A percentile compares a stretch with the other conserved stretches of the same genome.
phyloP scores from a whole-genome alignment of 768 basidiomycete species.

The Dictyophora rubrovolvata region DNA sequence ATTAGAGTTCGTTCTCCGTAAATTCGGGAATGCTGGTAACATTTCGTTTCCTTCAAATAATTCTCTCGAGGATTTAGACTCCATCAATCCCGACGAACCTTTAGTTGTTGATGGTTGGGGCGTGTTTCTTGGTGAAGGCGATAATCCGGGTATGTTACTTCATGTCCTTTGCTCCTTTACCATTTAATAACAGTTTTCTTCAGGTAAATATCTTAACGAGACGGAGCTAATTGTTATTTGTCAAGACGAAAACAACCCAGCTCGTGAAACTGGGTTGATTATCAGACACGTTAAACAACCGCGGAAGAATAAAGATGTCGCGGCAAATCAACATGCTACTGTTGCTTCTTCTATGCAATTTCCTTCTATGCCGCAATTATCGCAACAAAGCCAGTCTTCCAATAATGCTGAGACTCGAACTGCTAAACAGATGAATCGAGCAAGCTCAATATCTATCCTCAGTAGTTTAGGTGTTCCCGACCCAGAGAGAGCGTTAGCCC shows the following conservation, averaged over 20 bases:
- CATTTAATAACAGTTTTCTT: conserved; percentile 8
- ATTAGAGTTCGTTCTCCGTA: conserved; percentile 79
- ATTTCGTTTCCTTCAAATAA: conserved; percentile 2
- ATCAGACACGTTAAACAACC: conserved; percentile 47
- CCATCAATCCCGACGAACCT: conserved; percentile 60
- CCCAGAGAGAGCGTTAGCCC: conserved; percentile 55
- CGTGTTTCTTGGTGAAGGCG: conserved; percentile 59
- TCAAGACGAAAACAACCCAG: conserved; percentile 68
- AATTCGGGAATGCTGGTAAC: conserved; percentile 63
- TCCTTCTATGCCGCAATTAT: conserved; percentile 19
- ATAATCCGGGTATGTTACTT: conserved; percentile 38
- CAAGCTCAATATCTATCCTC: conserved; percentile 89
- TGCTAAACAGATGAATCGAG: conserved; percentile 67
- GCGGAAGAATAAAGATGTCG: conserved; percentile 33
- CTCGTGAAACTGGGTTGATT: conserved; percentile 68
- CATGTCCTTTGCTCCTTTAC: background rate
- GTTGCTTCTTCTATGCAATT: conserved; percentile 21
- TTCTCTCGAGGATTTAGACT: conserved; percentile 26
- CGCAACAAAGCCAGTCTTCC: conserved; percentile 6
- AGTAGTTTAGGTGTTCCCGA: conserved; percentile 86
- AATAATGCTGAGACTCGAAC: conserved; percentile 11
- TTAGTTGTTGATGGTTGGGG: conserved; percentile 86
- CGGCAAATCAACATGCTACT: conserved; percentile 29
- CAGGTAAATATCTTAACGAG: conserved; percentile 72
- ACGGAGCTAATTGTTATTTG: conserved; percentile 75